Percentiles rank a stretch among this genome's conserved stretches.
Evolutionary conservation across 331 rosid genomes (phyloP).

Genomic region (Arachis monticola): DNA sequence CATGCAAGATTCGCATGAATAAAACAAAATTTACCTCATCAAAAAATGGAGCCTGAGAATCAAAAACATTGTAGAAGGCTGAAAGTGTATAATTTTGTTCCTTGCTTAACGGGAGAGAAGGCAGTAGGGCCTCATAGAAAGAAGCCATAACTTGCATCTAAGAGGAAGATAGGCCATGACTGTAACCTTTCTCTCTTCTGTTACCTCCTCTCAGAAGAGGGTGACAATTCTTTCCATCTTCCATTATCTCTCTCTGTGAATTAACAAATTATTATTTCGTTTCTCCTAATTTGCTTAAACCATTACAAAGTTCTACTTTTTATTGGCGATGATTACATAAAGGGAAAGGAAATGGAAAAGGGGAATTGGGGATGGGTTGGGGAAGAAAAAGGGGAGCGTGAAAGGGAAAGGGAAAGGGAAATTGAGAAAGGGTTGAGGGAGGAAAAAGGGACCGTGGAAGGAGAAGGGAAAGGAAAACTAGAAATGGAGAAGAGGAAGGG

Average conservation of each 20-base stretch:
- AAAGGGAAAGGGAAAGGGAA: too few species aligned
- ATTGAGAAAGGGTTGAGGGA: too few species aligned
- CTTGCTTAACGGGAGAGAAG: conserved; percentile 50
- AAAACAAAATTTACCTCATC: conserved; percentile 61
- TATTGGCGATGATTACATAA: not conserved
- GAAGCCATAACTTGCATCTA: conserved; percentile 69
- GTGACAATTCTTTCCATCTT: too few species aligned
- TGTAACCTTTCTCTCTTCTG: conserved; percentile 20
- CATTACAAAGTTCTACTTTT: not conserved
- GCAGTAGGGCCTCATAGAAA: conserved; percentile 72
- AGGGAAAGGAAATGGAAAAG: too few species aligned
- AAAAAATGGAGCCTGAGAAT: conserved; percentile 64
- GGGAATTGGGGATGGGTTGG: too few species aligned
- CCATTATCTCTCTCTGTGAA: too few species aligned
- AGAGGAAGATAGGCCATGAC: conserved; percentile 66
- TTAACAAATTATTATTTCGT: conserved; percentile 21
- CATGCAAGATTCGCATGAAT: too few species aligned
- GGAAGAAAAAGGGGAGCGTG: too few species aligned
- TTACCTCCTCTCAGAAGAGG: too few species aligned
- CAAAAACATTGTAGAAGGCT: conserved; percentile 58
- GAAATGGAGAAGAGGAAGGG: too few species aligned
- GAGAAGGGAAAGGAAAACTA: too few species aligned
- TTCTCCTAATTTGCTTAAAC: not conserved
- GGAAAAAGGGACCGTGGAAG: too few species aligned
- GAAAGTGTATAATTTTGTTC: conserved; percentile 39